phyloP scores from a whole-genome alignment of 176 grass and related monocot species.

The barley (Hordeum vulgare) region MorexV3_pseudomolecules_assembly NC_058522.1:483455257-483455756 shows the following conservation, averaged over 20 bases:
- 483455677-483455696: too few species aligned
- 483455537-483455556: not conserved
- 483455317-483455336: not conserved
- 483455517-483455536: not conserved
- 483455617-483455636: not conserved
- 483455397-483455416: not conserved
- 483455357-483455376: not conserved
- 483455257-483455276: not conserved
- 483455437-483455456: not conserved
- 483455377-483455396: not conserved
- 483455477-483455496: not conserved
- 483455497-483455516: not conserved
- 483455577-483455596: too few species aligned
- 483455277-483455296: not conserved
- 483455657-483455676: too few species aligned
- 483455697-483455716: too few species aligned
- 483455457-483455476: not conserved
- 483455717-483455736: not conserved
- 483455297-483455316: not conserved
- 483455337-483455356: not conserved
- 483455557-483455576: not conserved
- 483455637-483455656: too few species aligned
- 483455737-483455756: not conserved
- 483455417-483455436: not conserved
- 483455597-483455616: too few species aligned